A percentile compares a stretch with the other conserved stretches of the same genome.
These are phyloP conservation scores for Arctostaphylos glauca DNA, from an alignment of 148 eudicot genomes.

Conservation along the genomic window DNA sequence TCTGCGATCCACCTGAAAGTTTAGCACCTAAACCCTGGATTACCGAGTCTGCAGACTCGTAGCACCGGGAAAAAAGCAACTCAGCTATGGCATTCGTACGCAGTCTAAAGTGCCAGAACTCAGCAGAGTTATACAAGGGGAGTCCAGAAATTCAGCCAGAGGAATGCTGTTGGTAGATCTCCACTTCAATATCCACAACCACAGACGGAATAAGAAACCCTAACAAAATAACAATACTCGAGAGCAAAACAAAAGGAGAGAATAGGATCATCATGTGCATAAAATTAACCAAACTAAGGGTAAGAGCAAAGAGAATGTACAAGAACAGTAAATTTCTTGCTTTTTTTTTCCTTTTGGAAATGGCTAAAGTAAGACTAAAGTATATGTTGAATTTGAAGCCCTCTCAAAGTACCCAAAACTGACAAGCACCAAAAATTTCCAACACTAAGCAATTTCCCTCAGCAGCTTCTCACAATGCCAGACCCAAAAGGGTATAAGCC, in stretches of 20 bases:
- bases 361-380: background rate
- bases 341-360: background rate
- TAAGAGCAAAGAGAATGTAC: conserved; percentile 9
- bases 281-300: background rate
- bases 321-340: conserved; percentile 8
- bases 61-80: too few species aligned
- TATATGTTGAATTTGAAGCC: background rate
- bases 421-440: background rate
- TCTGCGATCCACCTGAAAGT: background rate
- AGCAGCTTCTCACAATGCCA: background rate
- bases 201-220: too few species aligned
- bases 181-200: too few species aligned
- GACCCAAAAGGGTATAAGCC: background rate
- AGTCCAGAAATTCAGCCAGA: too few species aligned
- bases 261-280: too few species aligned
- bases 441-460: background rate
- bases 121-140: too few species aligned
- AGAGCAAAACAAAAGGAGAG: too few species aligned
- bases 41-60: too few species aligned
- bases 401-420: background rate
- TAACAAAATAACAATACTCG: too few species aligned
- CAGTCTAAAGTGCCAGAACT: too few species aligned
- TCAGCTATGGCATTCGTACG: too few species aligned
- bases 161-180: too few species aligned
- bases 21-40: background rate